Evolutionary conservation across 225 moss, liverwort and hornwort genomes (phyloP).

Genomic region (Bryoerythrophyllum caledonicum): DNA sequence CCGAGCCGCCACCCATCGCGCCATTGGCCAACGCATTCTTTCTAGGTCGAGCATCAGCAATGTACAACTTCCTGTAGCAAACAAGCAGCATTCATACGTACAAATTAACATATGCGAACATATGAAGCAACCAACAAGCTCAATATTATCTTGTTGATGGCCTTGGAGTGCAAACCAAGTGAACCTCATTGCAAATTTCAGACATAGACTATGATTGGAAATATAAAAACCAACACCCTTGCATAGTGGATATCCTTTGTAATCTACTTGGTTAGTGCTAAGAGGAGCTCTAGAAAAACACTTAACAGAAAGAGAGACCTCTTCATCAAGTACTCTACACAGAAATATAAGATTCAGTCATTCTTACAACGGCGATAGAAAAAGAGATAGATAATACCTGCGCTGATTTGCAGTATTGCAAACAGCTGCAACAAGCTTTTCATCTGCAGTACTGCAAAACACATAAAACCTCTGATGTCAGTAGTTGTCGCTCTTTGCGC

Average conservation of each 20-base stretch:
- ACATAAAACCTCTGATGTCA: conserved; percentile 15
- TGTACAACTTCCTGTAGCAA: conserved; percentile 81
- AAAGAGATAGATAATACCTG: conserved; percentile 50
- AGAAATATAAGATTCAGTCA: not conserved
- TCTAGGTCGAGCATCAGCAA: conserved; percentile 97
- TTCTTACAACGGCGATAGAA: not conserved
- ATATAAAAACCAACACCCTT: not conserved
- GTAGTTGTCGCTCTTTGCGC: not conserved
- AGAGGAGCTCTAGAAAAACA: conserved; percentile 11
- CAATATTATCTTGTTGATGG: not conserved
- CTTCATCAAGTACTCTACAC: conserved; percentile 6
- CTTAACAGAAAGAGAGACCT: not conserved
- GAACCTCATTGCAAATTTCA: conserved; percentile 12
- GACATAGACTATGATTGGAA: conserved; percentile 6
- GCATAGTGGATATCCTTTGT: not conserved
- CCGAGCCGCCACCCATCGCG: conserved; percentile 94
- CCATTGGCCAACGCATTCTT: conserved; percentile 96
- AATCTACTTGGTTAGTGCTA: not conserved
- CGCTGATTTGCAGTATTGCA: conserved; percentile 70
- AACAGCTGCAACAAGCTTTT: conserved; percentile 88
- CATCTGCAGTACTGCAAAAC: conserved; percentile 83
- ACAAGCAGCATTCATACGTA: conserved; percentile 14
- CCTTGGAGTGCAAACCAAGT: conserved; percentile 5
- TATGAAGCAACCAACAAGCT: conserved; percentile 15
- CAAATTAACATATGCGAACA: conserved; percentile 1